Percentiles rank a stretch among this genome's conserved stretches.
Conservation (phyloP, 306 rosid species). For the Fragaria iinumae region DNA sequence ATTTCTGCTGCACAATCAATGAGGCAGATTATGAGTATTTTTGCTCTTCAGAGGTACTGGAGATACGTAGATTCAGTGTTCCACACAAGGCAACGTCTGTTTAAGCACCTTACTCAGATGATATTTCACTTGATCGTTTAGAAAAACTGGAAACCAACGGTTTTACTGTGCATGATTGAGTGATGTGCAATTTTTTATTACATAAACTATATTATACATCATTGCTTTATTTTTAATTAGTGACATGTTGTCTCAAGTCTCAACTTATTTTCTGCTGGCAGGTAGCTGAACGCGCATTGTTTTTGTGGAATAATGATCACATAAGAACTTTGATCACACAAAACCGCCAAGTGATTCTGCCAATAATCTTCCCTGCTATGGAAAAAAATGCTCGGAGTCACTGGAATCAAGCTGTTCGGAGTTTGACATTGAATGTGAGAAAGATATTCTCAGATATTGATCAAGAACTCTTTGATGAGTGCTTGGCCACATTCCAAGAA, state of each 20-base stretch:
- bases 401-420: constrained; percentile 72
- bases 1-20: background rate
- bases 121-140: background rate
- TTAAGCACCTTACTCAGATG: background rate
- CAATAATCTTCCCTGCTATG: constrained; percentile 54
- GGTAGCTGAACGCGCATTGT: constrained; percentile 78
- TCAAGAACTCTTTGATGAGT: constrained; percentile 51
- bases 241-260: background rate
- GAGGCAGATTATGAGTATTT: background rate
- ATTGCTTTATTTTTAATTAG: background rate
- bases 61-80: background rate
- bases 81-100: background rate
- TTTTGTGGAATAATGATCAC: constrained; percentile 68
- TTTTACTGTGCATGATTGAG: background rate
- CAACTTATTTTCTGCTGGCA: constrained; percentile 34
- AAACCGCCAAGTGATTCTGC: constrained; percentile 52
- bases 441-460: constrained; percentile 58
- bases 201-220: background rate
- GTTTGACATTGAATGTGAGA: constrained; percentile 60
- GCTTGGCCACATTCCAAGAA: constrained; percentile 47
- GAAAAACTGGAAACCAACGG: background rate
- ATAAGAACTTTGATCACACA: constrained; percentile 59
- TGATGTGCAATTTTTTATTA: background rate
- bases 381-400: constrained; percentile 54
- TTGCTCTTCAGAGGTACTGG: background rate